These are phyloP conservation scores for Crithidia mellificae DNA, from an alignment of 208 protist species.

Conservation along the genomic window DNA sequence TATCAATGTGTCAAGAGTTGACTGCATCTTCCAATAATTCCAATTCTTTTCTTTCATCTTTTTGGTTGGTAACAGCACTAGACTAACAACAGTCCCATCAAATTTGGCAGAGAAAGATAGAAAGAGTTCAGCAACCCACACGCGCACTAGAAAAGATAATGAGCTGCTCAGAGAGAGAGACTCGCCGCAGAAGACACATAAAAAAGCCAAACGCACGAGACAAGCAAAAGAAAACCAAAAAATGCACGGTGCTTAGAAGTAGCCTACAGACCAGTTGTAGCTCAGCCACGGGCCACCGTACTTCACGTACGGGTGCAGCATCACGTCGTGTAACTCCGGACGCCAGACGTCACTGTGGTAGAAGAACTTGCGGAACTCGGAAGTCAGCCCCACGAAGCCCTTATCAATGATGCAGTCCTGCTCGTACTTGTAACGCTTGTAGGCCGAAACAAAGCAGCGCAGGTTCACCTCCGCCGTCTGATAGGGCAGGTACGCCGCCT, in stretches of 20 bases:
- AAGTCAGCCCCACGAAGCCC: constrained; percentile 89
- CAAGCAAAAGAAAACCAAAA: no score
- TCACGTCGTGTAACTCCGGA: constrained; percentile 82
- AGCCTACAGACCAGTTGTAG: constrained; percentile 92
- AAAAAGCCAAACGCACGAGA: no score
- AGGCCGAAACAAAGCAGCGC: constrained; percentile 71
- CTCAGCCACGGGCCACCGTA: constrained; percentile 82
- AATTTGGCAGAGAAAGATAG: neutral
- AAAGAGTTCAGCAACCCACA: neutral
- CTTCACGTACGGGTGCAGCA: constrained; percentile 87
- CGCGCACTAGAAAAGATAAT: no score
- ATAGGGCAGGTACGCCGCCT: constrained; percentile 82
- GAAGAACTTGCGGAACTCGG: constrained; percentile 92
- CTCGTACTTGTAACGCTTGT: constrained; percentile 89
- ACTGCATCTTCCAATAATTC: no score
- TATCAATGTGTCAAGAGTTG: no score
- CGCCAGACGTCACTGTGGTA: constrained; percentile 93
- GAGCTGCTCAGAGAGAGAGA: constrained; percentile 2
- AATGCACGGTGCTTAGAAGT: constrained; percentile 56
- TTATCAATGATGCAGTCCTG: constrained; percentile 90
- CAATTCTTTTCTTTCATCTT: no score
- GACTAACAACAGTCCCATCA: neutral
- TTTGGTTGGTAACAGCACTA: neutral
- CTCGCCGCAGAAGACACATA: no score
- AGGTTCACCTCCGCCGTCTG: constrained; percentile 88